Evolutionary conservation across 2,329 filamentous ascomycete genomes (phyloP), one percentile per base, ranked within the genome.

Genomic region (Fragosphaeria purpurea): DNA sequence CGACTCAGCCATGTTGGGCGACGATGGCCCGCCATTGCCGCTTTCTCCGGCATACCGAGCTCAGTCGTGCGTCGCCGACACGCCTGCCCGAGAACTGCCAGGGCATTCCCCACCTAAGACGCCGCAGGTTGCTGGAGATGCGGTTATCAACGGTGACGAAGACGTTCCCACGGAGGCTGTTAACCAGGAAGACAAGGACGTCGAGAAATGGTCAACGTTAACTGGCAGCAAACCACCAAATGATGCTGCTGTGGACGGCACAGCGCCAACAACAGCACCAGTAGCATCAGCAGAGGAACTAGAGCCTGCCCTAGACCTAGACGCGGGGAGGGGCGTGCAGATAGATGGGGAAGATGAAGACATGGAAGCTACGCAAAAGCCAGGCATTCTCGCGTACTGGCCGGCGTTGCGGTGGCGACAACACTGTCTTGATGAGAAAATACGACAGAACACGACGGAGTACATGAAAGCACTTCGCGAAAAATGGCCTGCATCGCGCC

Each of bases 391-490:
- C 13, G 31, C 48, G 0, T 58, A 54, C 35, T 58, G 56, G 56
- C 50, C 51, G 1, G 53, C 56, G 6, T 32, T 58, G 13, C 44
- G 55, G 9, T 58, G 46, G 43, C 68, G 67, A 56, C 62, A 64
- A 32, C 62, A 65, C 9, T 57, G 56, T 5, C 55, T 79, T n/a
- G 66, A 71, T 11, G 60, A 64, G 5, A 64, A 70, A 41, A 58
- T 78, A 33, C 65, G 67, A 46, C 65, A 68, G 45, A 80, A 80
- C 52, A 70, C 67, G 7, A 64, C 69, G 31, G 69, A 71, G 13
- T 80, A 74, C 54, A 66, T 62, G 53, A 65, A 65, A 50, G 71
- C 73, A 11, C 67, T 81, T 22, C 66, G 69, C 10, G 69, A 73
- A 49, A 67, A 70, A 35, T 70, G 69, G 54, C 61, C 73, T 3